Conservation (phyloP, 139 green algal genomes). For the Picochlorum sp. region DNA sequence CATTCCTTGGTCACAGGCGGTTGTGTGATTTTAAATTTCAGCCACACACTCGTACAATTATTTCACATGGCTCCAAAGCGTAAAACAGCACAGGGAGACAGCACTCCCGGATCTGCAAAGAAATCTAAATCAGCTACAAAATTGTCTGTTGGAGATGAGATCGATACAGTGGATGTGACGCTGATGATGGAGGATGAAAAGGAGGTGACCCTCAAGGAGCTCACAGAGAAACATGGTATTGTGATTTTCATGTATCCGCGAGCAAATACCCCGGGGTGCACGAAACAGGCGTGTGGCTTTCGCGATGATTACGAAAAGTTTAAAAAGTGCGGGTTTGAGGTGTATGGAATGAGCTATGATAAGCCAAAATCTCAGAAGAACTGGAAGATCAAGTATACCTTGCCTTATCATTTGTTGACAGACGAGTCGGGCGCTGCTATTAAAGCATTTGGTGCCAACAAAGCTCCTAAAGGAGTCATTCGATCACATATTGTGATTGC, state of each 20-base stretch:
- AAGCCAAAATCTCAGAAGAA: conserved; percentile 38
- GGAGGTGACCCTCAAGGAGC: conserved; percentile 9
- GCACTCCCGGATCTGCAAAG: conserved; percentile 1
- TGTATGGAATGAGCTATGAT: conserved; percentile 39
- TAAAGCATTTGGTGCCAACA: conserved; percentile 26
- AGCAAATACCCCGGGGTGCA: conserved; percentile 31
- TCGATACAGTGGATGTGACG: conserved; percentile 4
- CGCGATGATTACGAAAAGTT: conserved; percentile 19
- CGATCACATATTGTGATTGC: conserved; percentile 18
- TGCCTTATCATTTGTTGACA: conserved; percentile 35
- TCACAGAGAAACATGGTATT: conserved; percentile 16
- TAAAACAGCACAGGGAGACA: conserved; percentile 8
- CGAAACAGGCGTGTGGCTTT: conserved; percentile 43
- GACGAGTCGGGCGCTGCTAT: conserved; percentile 21
- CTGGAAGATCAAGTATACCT: conserved; percentile 35
- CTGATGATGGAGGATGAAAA: conserved; percentile 18
- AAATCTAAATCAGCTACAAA: conserved; percentile 8
- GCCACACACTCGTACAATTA: background rate
- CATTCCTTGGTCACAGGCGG: too few relatives aligned
- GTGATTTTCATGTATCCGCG: conserved; percentile 42
- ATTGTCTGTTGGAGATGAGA: conserved; percentile 12
- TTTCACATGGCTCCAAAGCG: conserved; percentile 20
- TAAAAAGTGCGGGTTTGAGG: conserved; percentile 18
- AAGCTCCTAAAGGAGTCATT: conserved; percentile 23
- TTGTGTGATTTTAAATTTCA: too few relatives aligned